A percentile compares a stretch with the other conserved stretches of the same genome.
Conservation (phyloP, 305 asterid species). For the Striga hermonthica region DNA sequence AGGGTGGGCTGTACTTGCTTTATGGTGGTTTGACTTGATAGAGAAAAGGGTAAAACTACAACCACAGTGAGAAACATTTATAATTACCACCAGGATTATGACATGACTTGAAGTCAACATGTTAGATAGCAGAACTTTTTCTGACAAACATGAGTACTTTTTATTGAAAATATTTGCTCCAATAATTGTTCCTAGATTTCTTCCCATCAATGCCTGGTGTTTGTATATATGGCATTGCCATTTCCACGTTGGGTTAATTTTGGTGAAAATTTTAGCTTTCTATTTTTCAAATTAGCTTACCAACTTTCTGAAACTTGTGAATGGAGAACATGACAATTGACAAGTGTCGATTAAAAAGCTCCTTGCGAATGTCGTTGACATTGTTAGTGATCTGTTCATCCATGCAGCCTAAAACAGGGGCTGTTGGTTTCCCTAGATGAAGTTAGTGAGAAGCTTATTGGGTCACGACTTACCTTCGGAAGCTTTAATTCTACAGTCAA, state of each 20-base stretch:
- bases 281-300: neutral
- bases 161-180: neutral
- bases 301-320: no score
- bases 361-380: no score
- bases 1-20: neutral
- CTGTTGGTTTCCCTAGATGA: no score
- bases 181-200: conserved; percentile 3
- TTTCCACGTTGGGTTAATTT: conserved; percentile 8
- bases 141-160: conserved; percentile 1
- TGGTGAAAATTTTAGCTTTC: neutral
- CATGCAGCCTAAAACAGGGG: no score
- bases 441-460: no score
- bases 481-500: no score
- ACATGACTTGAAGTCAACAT: neutral
- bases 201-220: neutral
- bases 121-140: neutral
- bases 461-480: no score
- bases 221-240: neutral
- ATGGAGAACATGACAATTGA: no score
- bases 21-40: neutral
- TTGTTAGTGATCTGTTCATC: no score
- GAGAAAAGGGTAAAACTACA: conserved; percentile 1
- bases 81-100: neutral
- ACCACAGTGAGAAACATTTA: neutral
- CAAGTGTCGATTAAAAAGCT: no score